A percentile compares a stretch with the other conserved stretches of the same genome.
Evolutionary conservation across 2,329 filamentous ascomycete species (phyloP).

Genomic region (Xylariales sp.): DNA sequence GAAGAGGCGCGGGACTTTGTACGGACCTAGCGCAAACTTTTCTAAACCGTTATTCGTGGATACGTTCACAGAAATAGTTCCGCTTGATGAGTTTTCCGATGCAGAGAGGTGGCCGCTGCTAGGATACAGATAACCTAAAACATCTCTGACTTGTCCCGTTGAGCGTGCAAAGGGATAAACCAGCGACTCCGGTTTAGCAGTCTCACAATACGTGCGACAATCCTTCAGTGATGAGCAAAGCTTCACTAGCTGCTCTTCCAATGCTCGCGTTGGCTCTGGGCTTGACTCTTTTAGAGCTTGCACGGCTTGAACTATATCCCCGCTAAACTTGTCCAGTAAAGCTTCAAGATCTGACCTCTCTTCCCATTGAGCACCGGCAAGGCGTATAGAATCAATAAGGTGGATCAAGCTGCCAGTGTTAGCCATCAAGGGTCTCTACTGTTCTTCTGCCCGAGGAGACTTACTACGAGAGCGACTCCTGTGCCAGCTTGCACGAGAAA

Average conservation of each 20-base stretch:
- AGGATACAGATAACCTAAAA: conserved; percentile 21
- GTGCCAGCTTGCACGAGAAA: conserved; percentile 30
- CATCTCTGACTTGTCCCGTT: conserved; percentile 28
- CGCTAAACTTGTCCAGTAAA: conserved; percentile 23
- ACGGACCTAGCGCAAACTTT: conserved; percentile 16
- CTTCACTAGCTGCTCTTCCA: conserved; percentile 15
- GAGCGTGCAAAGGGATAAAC: conserved; percentile 23
- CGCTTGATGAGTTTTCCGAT: neutral
- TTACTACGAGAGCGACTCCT: conserved; percentile 27
- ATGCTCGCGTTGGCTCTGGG: conserved; percentile 13
- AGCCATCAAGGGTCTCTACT: neutral
- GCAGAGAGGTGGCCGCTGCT: neutral
- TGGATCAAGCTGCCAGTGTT: conserved; percentile 19
- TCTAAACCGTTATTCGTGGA: conserved; percentile 10
- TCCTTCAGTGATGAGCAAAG: conserved; percentile 17
- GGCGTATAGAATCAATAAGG: conserved; percentile 17
- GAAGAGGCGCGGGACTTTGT: conserved; percentile 22
- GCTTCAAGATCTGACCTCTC: conserved; percentile 15
- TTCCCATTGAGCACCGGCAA: conserved; percentile 18
- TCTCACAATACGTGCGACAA: conserved; percentile 22
- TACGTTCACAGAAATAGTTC: neutral
- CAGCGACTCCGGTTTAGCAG: conserved; percentile 7
- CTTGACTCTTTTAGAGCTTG: conserved; percentile 31
- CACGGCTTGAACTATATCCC: conserved; percentile 32
- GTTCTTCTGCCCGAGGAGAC: neutral